A percentile compares a stretch with the other conserved stretches of the same genome.
phyloP scores from a whole-genome alignment of 192 early-diverging fungal species.

The Phlyctochytrium bullatum region DNA sequence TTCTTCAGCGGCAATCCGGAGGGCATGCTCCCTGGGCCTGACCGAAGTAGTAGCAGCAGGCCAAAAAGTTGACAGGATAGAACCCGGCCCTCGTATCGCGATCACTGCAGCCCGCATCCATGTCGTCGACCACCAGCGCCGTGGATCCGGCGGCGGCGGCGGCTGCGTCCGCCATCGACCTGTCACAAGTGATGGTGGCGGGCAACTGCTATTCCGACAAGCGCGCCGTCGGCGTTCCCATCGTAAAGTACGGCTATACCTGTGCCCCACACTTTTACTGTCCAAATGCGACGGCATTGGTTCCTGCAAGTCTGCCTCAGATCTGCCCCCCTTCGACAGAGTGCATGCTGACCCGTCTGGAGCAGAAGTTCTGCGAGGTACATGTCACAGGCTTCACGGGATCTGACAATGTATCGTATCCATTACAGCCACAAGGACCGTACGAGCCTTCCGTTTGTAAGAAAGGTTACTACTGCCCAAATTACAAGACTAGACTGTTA shows the following conservation, averaged over 20 bases:
- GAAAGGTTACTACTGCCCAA: slow-evolving; percentile 26
- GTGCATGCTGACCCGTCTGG: slow-evolving; percentile 1
- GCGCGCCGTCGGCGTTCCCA: slow-evolving; percentile 10
- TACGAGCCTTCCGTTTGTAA: slow-evolving; percentile 30
- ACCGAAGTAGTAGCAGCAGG: no score
- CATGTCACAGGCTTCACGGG: not conserved
- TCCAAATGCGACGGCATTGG: slow-evolving; percentile 11
- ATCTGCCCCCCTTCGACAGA: slow-evolving; percentile 6
- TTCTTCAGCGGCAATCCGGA: no score
- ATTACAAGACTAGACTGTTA: slow-evolving; percentile 8
- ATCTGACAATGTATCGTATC: not conserved
- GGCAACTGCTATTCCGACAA: slow-evolving; percentile 16
- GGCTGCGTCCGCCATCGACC: not conserved
- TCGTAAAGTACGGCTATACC: slow-evolving; percentile 11
- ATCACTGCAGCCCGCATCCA: no score
- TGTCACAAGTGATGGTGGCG: not conserved
- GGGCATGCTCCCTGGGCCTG: no score
- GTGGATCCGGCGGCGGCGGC: no score
- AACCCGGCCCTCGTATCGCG: no score
- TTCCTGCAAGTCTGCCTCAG: slow-evolving; percentile 10
- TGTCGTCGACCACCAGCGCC: no score
- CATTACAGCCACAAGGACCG: slow-evolving; percentile 23
- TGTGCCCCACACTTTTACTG: slow-evolving; percentile 23
- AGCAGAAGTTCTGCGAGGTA: slow-evolving; percentile 8
- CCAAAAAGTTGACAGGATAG: no score